Evolutionary conservation across 257 asterid genomes (phyloP).

Genomic region (Scutellaria barbata): DNA sequence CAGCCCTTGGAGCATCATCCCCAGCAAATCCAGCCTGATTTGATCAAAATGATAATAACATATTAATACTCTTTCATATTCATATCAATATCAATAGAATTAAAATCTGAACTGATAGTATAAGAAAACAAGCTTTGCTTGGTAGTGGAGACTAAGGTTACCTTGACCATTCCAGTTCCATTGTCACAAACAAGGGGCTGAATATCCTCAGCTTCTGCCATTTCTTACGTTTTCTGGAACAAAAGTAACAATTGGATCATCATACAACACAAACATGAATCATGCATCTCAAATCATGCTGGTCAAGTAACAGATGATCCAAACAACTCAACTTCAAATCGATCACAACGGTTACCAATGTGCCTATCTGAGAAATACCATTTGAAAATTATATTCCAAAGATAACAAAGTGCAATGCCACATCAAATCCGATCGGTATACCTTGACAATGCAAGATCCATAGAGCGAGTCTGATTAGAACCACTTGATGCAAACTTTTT

Average conservation of each 20-base stretch:
- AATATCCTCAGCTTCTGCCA: slow-evolving; percentile 60
- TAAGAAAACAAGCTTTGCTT: not conserved
- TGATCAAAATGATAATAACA: slow-evolving; percentile 5
- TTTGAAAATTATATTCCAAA: not conserved
- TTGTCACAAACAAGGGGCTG: slow-evolving; percentile 65
- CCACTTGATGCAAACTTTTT: not conserved
- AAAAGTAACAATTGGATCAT: slow-evolving; percentile 3
- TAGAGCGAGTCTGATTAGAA: not conserved
- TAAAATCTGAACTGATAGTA: not conserved
- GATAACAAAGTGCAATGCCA: not conserved
- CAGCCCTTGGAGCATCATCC: slow-evolving; percentile 70
- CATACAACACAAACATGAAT: not conserved
- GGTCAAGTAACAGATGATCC: not conserved
- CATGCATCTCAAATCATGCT: slow-evolving; percentile 26
- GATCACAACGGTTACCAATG: not conserved
- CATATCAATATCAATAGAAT: not conserved
- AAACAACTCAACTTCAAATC: not conserved
- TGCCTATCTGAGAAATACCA: not conserved
- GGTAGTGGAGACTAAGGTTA: slow-evolving; percentile 13
- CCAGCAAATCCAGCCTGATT: slow-evolving; percentile 68
- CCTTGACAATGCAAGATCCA: slow-evolving; percentile 26
- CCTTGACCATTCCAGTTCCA: slow-evolving; percentile 73
- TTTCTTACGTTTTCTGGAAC: slow-evolving; percentile 37
- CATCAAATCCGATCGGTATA: slow-evolving; percentile 5
- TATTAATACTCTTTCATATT: not conserved